These are phyloP conservation scores for Chalciporus sphaerocephalus DNA, from an alignment of 768 basidiomycete species.

Conservation along the genomic window DNA sequence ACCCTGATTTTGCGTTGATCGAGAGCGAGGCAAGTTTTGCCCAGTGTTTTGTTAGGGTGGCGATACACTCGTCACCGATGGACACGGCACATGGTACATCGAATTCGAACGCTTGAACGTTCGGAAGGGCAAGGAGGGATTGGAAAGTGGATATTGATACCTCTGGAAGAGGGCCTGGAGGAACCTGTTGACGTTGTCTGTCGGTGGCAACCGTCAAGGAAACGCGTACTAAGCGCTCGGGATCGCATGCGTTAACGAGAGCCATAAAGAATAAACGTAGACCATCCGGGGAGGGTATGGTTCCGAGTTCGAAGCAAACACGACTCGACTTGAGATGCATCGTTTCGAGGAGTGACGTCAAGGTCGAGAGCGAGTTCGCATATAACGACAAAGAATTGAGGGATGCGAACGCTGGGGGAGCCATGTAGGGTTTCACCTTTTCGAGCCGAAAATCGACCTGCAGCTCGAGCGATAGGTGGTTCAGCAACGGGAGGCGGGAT, in stretches of 20 bases:
- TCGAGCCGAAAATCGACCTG: conserved; percentile 12
- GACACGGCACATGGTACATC: conserved; percentile 18
- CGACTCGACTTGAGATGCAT: conserved; percentile 14
- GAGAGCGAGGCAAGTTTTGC: conserved; percentile 9
- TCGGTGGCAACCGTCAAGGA: conserved; percentile 8
- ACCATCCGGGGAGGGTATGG: conserved; percentile 11
- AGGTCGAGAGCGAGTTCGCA: conserved; percentile 6
- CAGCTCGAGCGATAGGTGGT: conserved; percentile 15
- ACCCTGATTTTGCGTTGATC: conserved; percentile 18
- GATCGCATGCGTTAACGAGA: conserved; percentile 9
- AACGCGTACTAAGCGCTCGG: conserved; percentile 6
- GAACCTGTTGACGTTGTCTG: not conserved
- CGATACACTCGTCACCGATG: conserved; percentile 21
- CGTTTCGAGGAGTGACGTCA: conserved; percentile 20
- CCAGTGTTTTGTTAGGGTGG: conserved; percentile 19
- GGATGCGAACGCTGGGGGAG: conserved; percentile 15
- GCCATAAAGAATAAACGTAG: conserved; percentile 22
- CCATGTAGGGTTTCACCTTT: conserved; percentile 9
- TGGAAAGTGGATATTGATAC: conserved; percentile 16
- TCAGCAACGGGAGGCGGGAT: conserved; percentile 17
- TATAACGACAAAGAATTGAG: conserved; percentile 10
- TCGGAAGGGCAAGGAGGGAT: conserved; percentile 15
- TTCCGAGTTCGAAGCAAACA: conserved; percentile 15
- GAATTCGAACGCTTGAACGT: conserved; percentile 10
- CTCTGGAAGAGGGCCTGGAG: conserved; percentile 3